phyloP scores from a whole-genome alignment of 805 yeast species.

The Candida tallmaniae region DNA sequence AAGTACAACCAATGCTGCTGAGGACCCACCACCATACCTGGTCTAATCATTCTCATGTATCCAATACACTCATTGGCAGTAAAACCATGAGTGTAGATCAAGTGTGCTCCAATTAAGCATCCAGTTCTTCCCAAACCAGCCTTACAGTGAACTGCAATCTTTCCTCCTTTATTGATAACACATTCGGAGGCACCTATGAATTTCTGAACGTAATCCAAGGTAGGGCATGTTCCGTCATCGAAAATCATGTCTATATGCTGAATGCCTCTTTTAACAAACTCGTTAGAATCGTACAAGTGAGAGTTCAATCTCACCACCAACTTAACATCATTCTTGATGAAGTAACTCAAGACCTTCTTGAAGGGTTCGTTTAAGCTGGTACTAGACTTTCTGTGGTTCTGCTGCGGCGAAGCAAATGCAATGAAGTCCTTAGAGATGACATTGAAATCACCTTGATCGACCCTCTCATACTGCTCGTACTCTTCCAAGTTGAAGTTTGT shows the following conservation, averaged over 20 bases:
- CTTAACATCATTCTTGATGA: conserved; percentile 68
- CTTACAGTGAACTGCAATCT: conserved; percentile 98
- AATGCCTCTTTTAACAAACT: conserved; percentile 78
- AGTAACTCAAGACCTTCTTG: conserved; percentile 74
- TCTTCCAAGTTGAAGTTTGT: conserved; percentile 86
- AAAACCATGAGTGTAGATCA: conserved; percentile 93
- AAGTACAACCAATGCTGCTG: conserved; percentile 98
- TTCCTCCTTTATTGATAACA: conserved; percentile 78
- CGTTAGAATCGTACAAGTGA: conserved; percentile 79
- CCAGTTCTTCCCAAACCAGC: conserved; percentile 99
- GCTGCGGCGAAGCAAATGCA: conserved; percentile 97
- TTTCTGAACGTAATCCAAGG: conserved; percentile 85
- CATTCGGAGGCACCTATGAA: conserved; percentile 95
- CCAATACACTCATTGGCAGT: conserved; percentile 97
- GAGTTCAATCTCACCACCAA: conserved; percentile 91
- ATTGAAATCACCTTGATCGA: conserved; percentile 96
- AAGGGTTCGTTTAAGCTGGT: conserved; percentile 69
- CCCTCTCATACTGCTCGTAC: conserved; percentile 90
- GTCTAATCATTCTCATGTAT: conserved; percentile 92
- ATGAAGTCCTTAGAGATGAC: conserved; percentile 87
- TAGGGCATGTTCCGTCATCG: conserved; percentile 98
- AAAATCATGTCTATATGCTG: conserved; percentile 93
- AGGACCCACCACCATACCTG: conserved; percentile 99
- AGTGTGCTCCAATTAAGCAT: conserved; percentile 94
- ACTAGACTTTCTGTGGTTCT: conserved; percentile 36